Evolutionary conservation across 768 basidiomycete species (phyloP), one percentile per base, ranked within the genome.

Genomic region (Psilocybe sp.): DNA sequence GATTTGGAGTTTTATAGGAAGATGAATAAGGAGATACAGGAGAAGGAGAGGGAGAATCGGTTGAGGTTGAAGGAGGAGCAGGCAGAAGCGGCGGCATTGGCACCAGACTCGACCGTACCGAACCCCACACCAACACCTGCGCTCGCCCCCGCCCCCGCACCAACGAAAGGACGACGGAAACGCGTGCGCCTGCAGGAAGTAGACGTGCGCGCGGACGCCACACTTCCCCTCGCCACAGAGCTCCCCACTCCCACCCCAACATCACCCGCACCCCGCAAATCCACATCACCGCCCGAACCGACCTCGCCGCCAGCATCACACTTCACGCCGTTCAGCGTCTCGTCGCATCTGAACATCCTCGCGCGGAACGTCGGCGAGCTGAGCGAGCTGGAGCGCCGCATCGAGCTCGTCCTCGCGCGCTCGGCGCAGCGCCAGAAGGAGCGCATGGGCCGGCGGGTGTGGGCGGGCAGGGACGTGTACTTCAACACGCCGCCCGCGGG

Each of bases 401-500:
- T 82, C 11, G 62, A 64, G 11, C 65, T 67, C n/a, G 66, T 77
- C 2, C 54, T 80, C 6, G 76, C 69, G 5, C 79, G 86, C 9
- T 79, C 71, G 14, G 69, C 71, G 2, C 79, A 84, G 53, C 78
- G 88, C 14, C 49, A 81, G n/a, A 89, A 89, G 66, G 87, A 91
- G 67, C 74, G 80, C 28, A 67, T 90, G n/a, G 87, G 87, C 8
- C 80, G 89, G n/a, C 81, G 89, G 10, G 79, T 91, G 0, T 89
- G 87, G 87, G 62, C 55, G 5, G 72, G 64, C 31, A 81, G 79
- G 63, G 68, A 81, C 47, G 55, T 92, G 3, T 91, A 77, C 58
- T 47, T 89, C 16, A 7, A 3, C 23, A 28, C 23, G 7, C 23
- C 23, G 23, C 23, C 23, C 23, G 23, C 23, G 7, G 23, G 23